Evolutionary conservation across 192 early-diverging fungal species (phyloP), one percentile per base, ranked within the genome.

Genomic region (Thamnidium elegans): DNA sequence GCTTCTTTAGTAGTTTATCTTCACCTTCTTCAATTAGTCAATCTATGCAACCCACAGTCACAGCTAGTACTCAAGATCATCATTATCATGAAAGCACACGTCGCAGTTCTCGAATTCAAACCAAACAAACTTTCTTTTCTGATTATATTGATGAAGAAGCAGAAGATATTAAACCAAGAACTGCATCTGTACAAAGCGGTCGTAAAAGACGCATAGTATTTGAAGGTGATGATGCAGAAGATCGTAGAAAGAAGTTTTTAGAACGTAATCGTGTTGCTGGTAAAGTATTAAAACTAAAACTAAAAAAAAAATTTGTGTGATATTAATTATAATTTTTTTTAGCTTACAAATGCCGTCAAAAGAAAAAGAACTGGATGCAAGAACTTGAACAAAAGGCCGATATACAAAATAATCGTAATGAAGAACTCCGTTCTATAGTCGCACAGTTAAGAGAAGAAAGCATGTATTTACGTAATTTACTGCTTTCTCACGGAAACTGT

Each of bases 301-400:
- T 9, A 4, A 39, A 39, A 1, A 39, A 39, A 39, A 39, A 39
- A 39, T 39, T 39, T 9, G 1, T 39, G 5, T 39, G 9, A 3
- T 26, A 26, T 26, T 39, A 39, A 6, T 39, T 9, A 36, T 32
- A 32, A 15, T 11, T 0, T 23, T 53, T 54, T 23, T 8, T 42
- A 68, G 72, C 72, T 44, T 74, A 56, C 30, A 74, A 74, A 30
- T 74, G 72, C 26, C 62, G 72, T 42, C 72, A 74, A 50, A 74
- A 74, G 63, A 74, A 74, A 50, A 74, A 74, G 58, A 66, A 47
- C 3, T 74, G 72, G 72, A 69, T 69, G 63, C 62, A 69, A 54
- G 61, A 74, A 15, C 56, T 74, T 44, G 72, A 74, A 19, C 45
- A 63, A 20, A 67, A 55, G 9, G 63, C 72, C 8, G 72, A 74